Percentiles rank a stretch among this genome's conserved stretches.
Evolutionary conservation across 495 filamentous ascomycete species (phyloP).

Genomic region (Xanthoparmelia taractica): DNA sequence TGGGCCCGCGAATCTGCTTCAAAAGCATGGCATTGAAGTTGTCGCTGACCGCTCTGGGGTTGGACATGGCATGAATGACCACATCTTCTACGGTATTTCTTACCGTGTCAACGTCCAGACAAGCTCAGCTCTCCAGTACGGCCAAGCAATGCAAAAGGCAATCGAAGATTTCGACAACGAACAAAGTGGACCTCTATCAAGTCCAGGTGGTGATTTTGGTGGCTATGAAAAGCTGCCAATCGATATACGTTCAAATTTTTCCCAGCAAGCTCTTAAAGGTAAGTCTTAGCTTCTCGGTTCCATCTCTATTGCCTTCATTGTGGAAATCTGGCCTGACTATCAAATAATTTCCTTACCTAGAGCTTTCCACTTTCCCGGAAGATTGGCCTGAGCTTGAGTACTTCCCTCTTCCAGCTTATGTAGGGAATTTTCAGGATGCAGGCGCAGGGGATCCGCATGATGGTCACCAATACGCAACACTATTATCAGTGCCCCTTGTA

Average conservation of each 20-base stretch:
- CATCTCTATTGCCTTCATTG: not conserved
- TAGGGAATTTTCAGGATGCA: conserved; percentile 22
- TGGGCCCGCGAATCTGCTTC: conserved; percentile 36
- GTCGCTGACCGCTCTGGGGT: conserved; percentile 40
- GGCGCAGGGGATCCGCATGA: conserved; percentile 33
- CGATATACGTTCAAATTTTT: not conserved
- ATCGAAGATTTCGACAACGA: conserved; percentile 2
- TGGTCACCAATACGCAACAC: conserved; percentile 39
- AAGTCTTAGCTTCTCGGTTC: no score
- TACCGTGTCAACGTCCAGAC: conserved; percentile 28
- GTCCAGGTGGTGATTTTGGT: conserved; percentile 15
- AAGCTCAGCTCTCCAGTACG: conserved; percentile 1
- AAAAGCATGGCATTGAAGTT: conserved; percentile 31
- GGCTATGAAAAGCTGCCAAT: conserved; percentile 12
- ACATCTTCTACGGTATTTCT: not conserved
- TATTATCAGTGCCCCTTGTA: conserved; percentile 34
- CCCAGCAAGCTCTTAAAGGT: conserved; percentile 18
- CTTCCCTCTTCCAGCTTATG: conserved; percentile 22
- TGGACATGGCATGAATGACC: conserved; percentile 41
- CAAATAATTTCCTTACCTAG: conserved; percentile 15
- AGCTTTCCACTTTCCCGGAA: conserved; percentile 34
- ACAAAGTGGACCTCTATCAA: conserved; percentile 4
- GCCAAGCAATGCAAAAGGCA: not conserved
- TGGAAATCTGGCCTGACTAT: not conserved
- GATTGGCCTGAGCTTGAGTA: conserved; percentile 57